Evolutionary conservation across 768 basidiomycete species (phyloP).

Genomic region (Chiua virens): DNA sequence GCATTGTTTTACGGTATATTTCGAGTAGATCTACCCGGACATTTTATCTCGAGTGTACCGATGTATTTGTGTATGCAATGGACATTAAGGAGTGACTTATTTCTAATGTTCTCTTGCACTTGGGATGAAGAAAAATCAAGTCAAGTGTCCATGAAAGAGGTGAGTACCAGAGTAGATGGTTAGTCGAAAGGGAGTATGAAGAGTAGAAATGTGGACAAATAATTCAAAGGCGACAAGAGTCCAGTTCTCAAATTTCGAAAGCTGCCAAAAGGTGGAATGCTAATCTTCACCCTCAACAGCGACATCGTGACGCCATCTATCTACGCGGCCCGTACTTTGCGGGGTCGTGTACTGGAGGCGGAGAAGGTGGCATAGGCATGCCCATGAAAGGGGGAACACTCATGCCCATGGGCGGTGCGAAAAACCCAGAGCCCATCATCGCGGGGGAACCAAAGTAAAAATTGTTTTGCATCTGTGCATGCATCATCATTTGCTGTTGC

Average conservation of each 20-base stretch:
- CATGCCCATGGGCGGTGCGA: conserved; percentile 55
- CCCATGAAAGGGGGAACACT: conserved; percentile 49
- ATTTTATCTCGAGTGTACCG: conserved; percentile 30
- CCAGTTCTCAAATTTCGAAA: conserved; percentile 7
- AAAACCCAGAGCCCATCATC: conserved; percentile 72
- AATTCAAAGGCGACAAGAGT: conserved; percentile 11
- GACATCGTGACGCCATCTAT: conserved; percentile 80
- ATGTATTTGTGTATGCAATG: conserved; percentile 36
- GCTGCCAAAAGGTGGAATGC: conserved; percentile 4
- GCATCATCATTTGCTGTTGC: conserved; percentile 71
- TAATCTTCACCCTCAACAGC: conserved; percentile 61
- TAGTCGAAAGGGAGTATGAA: neutral
- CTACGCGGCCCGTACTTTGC: conserved; percentile 70
- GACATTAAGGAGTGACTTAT: conserved; percentile 39
- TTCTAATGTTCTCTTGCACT: conserved; percentile 19
- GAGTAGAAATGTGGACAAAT: conserved; percentile 1
- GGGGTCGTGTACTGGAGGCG: conserved; percentile 63
- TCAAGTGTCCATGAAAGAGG: neutral
- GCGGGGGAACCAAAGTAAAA: conserved; percentile 70
- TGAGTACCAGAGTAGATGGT: conserved; percentile 2
- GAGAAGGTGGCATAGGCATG: conserved; percentile 44
- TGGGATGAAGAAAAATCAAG: neutral
- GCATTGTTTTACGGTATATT: conserved; percentile 37
- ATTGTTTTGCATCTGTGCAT: conserved; percentile 71
- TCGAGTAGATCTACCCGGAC: conserved; percentile 37